Evolutionary conservation across 2,329 filamentous ascomycete genomes (phyloP).

Genomic region (Xylariaceae sp.): DNA sequence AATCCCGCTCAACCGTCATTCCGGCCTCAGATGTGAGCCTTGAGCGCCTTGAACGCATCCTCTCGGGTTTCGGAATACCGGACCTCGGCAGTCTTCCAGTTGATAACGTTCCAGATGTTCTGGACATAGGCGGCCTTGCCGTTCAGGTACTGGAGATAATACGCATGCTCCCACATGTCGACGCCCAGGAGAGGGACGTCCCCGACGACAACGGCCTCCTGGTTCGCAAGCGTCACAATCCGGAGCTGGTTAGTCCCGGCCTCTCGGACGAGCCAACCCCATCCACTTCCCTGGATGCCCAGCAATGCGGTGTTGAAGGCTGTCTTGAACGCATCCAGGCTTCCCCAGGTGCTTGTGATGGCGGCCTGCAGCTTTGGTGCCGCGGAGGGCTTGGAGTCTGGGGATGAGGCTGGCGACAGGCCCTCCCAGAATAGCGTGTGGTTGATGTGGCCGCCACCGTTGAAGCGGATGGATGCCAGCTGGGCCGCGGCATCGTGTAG

Average conservation of each 20-base stretch:
- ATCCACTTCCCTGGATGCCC: constrained; percentile 76
- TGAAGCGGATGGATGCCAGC: constrained; percentile 73
- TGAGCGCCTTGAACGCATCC: constrained; percentile 32
- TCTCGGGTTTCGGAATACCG: constrained; percentile 45
- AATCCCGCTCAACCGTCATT: not conserved
- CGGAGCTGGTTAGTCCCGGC: constrained; percentile 56
- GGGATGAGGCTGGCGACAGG: constrained; percentile 57
- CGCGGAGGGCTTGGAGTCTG: constrained; percentile 52
- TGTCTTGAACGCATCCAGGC: constrained; percentile 59
- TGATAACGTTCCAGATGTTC: constrained; percentile 74
- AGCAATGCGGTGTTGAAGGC: constrained; percentile 63
- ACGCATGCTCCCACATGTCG: constrained; percentile 94
- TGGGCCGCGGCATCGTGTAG: constrained; percentile 59
- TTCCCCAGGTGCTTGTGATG: constrained; percentile 65
- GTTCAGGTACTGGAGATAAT: constrained; percentile 80
- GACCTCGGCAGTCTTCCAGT: constrained; percentile 67
- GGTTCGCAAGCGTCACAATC: constrained; percentile 80
- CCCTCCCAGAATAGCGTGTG: constrained; percentile 92
- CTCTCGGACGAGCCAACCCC: constrained; percentile 79
- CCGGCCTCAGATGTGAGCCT: constrained; percentile 25
- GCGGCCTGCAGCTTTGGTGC: constrained; percentile 57
- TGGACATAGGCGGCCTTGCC: constrained; percentile 70
- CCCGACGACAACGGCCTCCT: constrained; percentile 65
- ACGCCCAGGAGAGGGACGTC: constrained; percentile 71
- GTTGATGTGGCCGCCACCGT: constrained; percentile 90